Evolutionary conservation across 805 yeast species (phyloP), one percentile per base, ranked within the genome.

Genomic region (Schwanniomyces sp.): DNA sequence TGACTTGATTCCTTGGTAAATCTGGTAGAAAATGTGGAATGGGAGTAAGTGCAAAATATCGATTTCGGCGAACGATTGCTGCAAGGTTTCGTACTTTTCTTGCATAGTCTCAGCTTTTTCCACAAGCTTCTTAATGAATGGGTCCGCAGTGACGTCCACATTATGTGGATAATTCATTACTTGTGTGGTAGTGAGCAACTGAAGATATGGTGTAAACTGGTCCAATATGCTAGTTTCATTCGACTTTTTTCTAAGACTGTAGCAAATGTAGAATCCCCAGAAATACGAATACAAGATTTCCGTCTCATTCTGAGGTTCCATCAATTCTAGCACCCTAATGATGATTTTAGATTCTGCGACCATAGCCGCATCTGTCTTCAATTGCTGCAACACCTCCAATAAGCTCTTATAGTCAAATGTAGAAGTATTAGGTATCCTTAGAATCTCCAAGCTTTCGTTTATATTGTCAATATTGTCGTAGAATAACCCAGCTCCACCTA

Each of bases 1-100:
- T 0, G 89, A 83, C 30, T 75, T 65, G 0, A 85, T 72, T 0
- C 86, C 82, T 21, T 78, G 63, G 12, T 51, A 54, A n/a, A 72
- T 54, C 44, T 69, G 70, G 46, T 47, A 51, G 24, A 60, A 66
- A 14, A 43, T 52, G 16, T 55, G 59, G 38, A 67, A 61, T 0
- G 58, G 30, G 12, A 48, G 36, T 41, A 51, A 41, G 40, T 51
- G 51, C 11, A 46, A 48, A 44, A 54, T 55, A 32, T 52, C 37
- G 4, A 46, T 11, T 8, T 18, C 45, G 29, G 24, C 36, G 11
- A 57, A 37, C 14, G 47, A 21, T n/a, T 40, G 47, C 1, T 39
- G 34, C 10, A 53, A 46, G 10, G 41, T 24, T 2, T 48, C 44
- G 36, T 53, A 56, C 36, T 55, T 58, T 2, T 38, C 9, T 14